Conservation (phyloP, 2,329 filamentous ascomycete genomes). For the Colletotrichum viniferum region DNA sequence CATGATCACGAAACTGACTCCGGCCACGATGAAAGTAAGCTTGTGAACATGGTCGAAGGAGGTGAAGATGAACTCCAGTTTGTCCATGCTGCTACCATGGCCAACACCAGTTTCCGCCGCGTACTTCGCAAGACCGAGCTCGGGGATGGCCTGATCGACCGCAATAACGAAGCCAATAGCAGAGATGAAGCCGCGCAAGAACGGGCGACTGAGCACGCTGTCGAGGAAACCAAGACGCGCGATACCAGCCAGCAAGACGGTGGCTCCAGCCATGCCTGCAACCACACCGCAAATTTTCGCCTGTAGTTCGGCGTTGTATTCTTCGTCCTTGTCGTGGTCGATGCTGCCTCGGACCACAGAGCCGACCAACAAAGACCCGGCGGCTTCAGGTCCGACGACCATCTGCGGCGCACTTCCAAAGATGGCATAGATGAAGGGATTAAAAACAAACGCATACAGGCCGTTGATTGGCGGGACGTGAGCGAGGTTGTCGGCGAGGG, state of each 20-base stretch:
- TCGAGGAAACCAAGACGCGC: constrained; percentile 90
- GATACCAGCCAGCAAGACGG: constrained; percentile 86
- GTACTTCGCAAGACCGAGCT: constrained; percentile 75
- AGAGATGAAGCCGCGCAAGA: constrained; percentile 93
- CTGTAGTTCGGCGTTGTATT: constrained; percentile 73
- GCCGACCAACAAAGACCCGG: constrained; percentile 88
- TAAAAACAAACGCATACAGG: constrained; percentile 92
- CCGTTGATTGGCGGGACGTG: constrained; percentile 94
- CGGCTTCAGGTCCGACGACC: constrained; percentile 93
- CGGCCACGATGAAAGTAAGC: constrained; percentile 78
- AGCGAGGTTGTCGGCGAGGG: constrained; percentile 87
- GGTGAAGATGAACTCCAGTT: constrained; percentile 77
- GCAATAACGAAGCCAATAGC: constrained; percentile 96
- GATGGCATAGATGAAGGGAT: constrained; percentile 87
- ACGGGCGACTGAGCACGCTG: constrained; percentile 90
- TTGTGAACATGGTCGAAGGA: constrained; percentile 71
- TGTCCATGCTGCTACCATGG: constrained; percentile 87
- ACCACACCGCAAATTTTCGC: constrained; percentile 87
- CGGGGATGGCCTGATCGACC: constrained; percentile 91
- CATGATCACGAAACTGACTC: constrained; percentile 82
- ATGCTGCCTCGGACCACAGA: constrained; percentile 82
- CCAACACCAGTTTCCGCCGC: constrained; percentile 70
- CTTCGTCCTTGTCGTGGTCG: constrained; percentile 66
- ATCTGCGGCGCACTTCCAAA: constrained; percentile 92
- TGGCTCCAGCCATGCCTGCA: constrained; percentile 84